These are phyloP conservation scores for Macrolepiota dolichaula DNA, from an alignment of 768 basidiomycete genomes.

Conservation along the genomic window DNA sequence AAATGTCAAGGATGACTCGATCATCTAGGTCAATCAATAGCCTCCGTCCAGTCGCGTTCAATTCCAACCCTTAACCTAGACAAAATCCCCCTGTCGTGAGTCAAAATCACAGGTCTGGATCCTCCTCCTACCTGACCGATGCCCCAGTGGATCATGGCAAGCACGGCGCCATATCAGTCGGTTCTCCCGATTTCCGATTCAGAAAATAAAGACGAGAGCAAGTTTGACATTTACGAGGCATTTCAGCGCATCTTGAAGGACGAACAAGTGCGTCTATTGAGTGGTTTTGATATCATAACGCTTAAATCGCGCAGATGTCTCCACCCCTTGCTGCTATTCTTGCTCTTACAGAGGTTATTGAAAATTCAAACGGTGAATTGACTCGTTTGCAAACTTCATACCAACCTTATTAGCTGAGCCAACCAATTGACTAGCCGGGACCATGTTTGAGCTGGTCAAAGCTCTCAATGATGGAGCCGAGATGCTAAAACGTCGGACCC, in stretches of 20 bases:
- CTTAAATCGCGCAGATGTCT: slow-evolving; percentile 49
- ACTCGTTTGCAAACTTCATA: neutral
- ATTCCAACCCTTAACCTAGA: neutral
- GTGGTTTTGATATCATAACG: slow-evolving; percentile 1
- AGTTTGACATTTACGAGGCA: slow-evolving; percentile 39
- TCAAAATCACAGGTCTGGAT: neutral
- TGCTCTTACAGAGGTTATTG: slow-evolving; percentile 77
- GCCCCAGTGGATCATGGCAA: slow-evolving; percentile 1
- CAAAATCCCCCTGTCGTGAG: neutral
- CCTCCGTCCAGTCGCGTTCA: neutral
- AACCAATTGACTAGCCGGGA: slow-evolving; percentile 55
- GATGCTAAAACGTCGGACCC: slow-evolving; percentile 53
- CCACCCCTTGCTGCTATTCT: slow-evolving; percentile 87
- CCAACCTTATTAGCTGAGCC: neutral
- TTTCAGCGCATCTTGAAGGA: slow-evolving; percentile 63
- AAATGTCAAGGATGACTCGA: neutral
- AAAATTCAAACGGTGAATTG: slow-evolving; percentile 68
- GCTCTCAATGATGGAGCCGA: slow-evolving; percentile 77
- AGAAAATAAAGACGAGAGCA: neutral
- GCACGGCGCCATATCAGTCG: slow-evolving; percentile 13
- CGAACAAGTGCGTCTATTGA: slow-evolving; percentile 46
- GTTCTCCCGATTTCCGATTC: slow-evolving; percentile 15
- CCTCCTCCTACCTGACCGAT: neutral
- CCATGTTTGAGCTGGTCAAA: slow-evolving; percentile 89
- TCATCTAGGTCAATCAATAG: neutral